Evolutionary conservation across 305 asterid genomes (phyloP).

Genomic region (Fraxinus sp.): DNA sequence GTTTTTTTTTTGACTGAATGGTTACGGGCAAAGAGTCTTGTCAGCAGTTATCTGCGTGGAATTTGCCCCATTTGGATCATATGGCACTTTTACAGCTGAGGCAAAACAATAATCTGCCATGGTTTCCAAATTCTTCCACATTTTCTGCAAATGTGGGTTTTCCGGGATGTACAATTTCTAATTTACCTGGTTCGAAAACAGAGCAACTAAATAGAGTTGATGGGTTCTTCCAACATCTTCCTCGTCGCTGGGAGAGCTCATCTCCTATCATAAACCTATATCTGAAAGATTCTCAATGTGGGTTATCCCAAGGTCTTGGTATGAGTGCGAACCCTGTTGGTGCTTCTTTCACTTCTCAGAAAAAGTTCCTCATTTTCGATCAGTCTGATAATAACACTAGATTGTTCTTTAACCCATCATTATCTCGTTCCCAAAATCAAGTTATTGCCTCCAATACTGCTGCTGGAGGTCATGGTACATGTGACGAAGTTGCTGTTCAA

Average conservation of each 20-base stretch:
- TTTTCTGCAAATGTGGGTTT: constrained; percentile 30
- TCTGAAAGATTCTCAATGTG: constrained; percentile 29
- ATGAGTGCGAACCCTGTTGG: constrained; percentile 28
- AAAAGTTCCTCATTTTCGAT: constrained; percentile 63
- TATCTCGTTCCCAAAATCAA: constrained; percentile 30
- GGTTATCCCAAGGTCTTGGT: constrained; percentile 30
- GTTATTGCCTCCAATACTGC: constrained; percentile 28
- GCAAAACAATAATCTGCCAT: constrained; percentile 38
- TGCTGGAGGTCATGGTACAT: constrained; percentile 24
- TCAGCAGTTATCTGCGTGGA: constrained; percentile 48
- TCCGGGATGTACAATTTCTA: constrained; percentile 30
- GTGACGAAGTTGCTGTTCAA: constrained; percentile 24
- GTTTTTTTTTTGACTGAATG: constrained; percentile 45
- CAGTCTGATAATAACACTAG: constrained; percentile 62
- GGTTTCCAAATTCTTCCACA: constrained; percentile 25
- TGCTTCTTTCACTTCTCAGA: constrained; percentile 37
- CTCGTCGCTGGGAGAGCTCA: constrained; percentile 24
- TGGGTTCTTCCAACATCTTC: constrained; percentile 22
- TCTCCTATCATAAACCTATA: constrained; percentile 28
- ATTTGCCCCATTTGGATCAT: constrained; percentile 37
- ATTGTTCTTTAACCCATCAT: constrained; percentile 45
- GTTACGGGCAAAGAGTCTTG: constrained; percentile 39
- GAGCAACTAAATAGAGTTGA: constrained; percentile 31
- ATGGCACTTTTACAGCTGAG: constrained; percentile 42
- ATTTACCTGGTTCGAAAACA: constrained; percentile 26